Base-by-base conservation (phyloP, 352 stramenopile species). In the Globisporangium iwayamae region DNA sequence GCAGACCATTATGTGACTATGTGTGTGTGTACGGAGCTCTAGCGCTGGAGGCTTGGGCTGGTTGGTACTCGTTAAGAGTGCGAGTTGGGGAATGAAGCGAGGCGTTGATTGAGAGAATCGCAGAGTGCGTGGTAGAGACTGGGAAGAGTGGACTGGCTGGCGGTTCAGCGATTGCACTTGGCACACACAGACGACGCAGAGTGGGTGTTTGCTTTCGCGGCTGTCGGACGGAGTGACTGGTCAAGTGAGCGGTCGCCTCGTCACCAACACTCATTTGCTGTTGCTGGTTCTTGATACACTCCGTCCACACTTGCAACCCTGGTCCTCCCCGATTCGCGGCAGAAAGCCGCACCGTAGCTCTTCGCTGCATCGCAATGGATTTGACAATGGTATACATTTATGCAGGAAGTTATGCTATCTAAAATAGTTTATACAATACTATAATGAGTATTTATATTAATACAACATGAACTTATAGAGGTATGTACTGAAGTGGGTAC, bases 291-390 rank as follows among this genome's bases (percentile, higher is more conserved):
- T 46, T 46, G 39, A 41, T 41, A 14, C 13, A 14, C 25, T 28
- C 25, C 43, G 43, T 48, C 43, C 43, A 48, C 16, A 18, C 4
- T 28, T 18, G 43, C 18, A 50, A 50, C 43, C 43, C 43, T 50
- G 13, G 18, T 14, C 48, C 4, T 55, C 48, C 47, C 50, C 25
- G 22, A 61, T 41, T 38, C 38, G 13, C 14, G 20, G n/a, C 36
- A 50, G 36, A 60, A 48, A 50, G 54, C 28, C 54, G 55, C 16
- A 51, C 55, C 38, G 55, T 22, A 51, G 55, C 55, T 60, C 55
- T 60, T 61, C 55, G 20, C 22, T 20, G 3, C 18, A 0, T 4
- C 6, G 14, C 22, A 61, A 25, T 7, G 16, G 0, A 52, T 52
- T 11, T 14, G 0, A 39, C 55, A 61, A 2, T 4, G 11, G 13